Evolutionary conservation across 805 yeast genomes (phyloP).

Genomic region (Saccharomycopsis selenospora): DNA sequence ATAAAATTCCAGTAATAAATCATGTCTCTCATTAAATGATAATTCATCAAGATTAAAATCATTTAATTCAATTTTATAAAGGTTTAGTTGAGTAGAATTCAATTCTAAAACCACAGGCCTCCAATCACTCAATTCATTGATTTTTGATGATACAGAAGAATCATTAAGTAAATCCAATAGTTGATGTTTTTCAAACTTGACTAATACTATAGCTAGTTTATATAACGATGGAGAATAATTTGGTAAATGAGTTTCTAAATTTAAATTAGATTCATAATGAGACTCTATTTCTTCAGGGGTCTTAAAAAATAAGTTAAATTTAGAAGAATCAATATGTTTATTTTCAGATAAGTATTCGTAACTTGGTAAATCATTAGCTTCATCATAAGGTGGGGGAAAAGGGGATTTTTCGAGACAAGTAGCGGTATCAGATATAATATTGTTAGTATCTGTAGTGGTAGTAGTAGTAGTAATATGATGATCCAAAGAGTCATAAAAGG

Average conservation of each 20-base stretch:
- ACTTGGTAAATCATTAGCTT: neutral
- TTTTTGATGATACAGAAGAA: neutral
- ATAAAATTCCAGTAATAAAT: conserved; percentile 6
- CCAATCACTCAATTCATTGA: conserved; percentile 14
- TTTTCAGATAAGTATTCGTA: conserved; percentile 4
- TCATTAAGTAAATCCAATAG: conserved; percentile 15
- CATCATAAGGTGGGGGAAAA: neutral
- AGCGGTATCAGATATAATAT: neutral
- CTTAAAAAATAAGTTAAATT: conserved; percentile 13
- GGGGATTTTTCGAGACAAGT: neutral
- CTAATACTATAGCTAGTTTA: conserved; percentile 11
- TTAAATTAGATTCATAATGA: conserved; percentile 11
- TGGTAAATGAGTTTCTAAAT: conserved; percentile 11
- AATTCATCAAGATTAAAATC: conserved; percentile 8
- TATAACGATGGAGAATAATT: conserved; percentile 15
- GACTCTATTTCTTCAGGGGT: conserved; percentile 14
- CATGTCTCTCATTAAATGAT: neutral
- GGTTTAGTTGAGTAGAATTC: conserved; percentile 16
- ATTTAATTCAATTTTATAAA: conserved; percentile 10
- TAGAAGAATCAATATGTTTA: conserved; percentile 7
- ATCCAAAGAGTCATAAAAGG: conserved; percentile 4
- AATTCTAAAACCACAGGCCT: conserved; percentile 15
- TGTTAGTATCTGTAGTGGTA: neutral
- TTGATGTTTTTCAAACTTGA: conserved; percentile 19
- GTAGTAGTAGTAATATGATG: neutral